Evolutionary conservation across 116 monocot species (phyloP).

Genomic region (Phalaenopsis hybrid): DNA sequence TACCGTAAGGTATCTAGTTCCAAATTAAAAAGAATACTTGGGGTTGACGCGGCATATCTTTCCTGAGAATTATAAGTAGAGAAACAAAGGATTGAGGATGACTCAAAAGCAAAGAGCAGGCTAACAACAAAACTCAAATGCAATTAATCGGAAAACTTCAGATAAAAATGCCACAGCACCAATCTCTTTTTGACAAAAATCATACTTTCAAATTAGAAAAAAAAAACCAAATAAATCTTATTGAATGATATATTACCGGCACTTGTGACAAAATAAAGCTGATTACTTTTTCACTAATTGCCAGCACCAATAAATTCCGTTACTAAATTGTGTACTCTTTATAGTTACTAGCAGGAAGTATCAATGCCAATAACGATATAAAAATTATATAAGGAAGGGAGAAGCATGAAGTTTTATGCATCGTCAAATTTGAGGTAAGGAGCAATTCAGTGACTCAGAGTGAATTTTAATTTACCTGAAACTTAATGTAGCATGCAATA

Average conservation of each 20-base stretch:
- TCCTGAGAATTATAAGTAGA: constrained; percentile 44
- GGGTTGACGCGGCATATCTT: constrained; percentile 55
- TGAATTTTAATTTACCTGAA: background rate
- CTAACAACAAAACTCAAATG: too few species aligned
- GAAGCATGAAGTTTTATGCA: background rate
- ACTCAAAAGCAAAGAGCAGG: too few species aligned
- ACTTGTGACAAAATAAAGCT: too few species aligned
- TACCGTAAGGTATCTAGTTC: constrained; percentile 97
- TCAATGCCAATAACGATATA: background rate
- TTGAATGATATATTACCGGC: too few species aligned
- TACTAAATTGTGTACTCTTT: background rate
- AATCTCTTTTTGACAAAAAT: too few species aligned
- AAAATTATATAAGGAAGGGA: background rate
- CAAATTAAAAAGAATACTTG: constrained; percentile 88
- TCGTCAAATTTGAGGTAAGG: background rate
- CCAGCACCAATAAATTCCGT: too few species aligned
- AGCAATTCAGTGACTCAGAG: background rate
- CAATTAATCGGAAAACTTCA: too few species aligned
- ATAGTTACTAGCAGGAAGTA: background rate
- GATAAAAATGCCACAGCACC: too few species aligned
- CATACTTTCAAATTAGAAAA: too few species aligned
- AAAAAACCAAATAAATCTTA: background rate
- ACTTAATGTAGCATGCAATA: background rate
- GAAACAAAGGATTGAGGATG: background rate
- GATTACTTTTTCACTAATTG: too few species aligned